A percentile compares a stretch with the other conserved stretches of the same genome.
Conservation (phyloP, 768 basidiomycete species). For the Collybia nuda region DNA sequence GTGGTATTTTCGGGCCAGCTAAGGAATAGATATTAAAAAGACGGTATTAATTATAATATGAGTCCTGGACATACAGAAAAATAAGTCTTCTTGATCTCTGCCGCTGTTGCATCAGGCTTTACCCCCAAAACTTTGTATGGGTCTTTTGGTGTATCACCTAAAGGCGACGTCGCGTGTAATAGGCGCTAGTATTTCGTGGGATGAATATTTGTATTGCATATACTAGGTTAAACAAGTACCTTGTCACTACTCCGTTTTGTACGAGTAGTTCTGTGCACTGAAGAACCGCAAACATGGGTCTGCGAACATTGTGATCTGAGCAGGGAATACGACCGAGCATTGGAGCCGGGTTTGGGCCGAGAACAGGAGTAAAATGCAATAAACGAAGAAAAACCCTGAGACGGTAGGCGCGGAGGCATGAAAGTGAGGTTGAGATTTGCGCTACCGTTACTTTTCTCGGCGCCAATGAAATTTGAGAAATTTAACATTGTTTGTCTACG, state of each 20-base stretch:
- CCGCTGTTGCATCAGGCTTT: slow-evolving; percentile 72
- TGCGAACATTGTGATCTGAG: slow-evolving; percentile 37
- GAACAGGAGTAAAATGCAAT: slow-evolving; percentile 59
- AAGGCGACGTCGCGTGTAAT: slow-evolving; percentile 68
- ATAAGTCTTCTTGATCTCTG: slow-evolving; percentile 97
- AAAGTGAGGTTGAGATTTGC: slow-evolving; percentile 9
- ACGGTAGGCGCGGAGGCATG: slow-evolving; percentile 53
- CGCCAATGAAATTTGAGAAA: slow-evolving; percentile 28
- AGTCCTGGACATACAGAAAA: slow-evolving; percentile 69
- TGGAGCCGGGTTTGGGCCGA: slow-evolving; percentile 28
- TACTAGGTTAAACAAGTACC: slow-evolving; percentile 28
- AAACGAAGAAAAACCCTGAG: slow-evolving; percentile 52
- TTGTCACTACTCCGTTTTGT: slow-evolving; percentile 34
- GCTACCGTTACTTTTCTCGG: too few relatives aligned
- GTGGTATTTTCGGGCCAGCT: slow-evolving; percentile 98
- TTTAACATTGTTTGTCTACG: slow-evolving; percentile 28
- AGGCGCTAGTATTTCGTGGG: slow-evolving; percentile 52
- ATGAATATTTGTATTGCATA: slow-evolving; percentile 5
- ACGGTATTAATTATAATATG: not conserved
- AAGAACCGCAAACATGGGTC: slow-evolving; percentile 16
- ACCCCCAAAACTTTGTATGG: slow-evolving; percentile 94
- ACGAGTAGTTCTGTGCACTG: slow-evolving; percentile 10
- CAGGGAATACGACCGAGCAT: slow-evolving; percentile 36
- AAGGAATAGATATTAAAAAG: slow-evolving; percentile 15
- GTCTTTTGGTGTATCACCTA: slow-evolving; percentile 64